Conservation (phyloP, 2,329 filamentous ascomycete genomes). For the Monilinia laxa region DNA sequence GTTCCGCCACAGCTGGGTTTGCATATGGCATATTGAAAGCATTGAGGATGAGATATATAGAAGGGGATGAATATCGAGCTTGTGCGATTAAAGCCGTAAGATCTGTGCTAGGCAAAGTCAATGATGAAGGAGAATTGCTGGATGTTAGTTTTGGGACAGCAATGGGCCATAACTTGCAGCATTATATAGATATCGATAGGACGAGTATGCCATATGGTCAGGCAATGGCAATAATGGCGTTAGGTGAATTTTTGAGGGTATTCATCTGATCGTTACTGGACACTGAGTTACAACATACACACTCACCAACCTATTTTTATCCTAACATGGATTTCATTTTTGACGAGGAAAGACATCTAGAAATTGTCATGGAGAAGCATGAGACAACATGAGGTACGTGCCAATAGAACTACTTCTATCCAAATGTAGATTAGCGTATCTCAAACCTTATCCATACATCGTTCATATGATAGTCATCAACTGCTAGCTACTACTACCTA, state of each 20-base stretch:
- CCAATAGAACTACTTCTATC: no score
- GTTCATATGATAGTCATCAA: no score
- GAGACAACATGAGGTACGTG: neutral
- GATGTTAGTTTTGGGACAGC: slow-evolving; percentile 77
- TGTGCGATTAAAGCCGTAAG: slow-evolving; percentile 65
- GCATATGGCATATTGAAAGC: slow-evolving; percentile 78
- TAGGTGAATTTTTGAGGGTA: slow-evolving; percentile 67
- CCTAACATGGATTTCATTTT: neutral
- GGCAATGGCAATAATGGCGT: slow-evolving; percentile 79
- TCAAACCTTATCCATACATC: neutral
- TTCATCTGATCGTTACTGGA: slow-evolving; percentile 11
- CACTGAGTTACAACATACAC: neutral
- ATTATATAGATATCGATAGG: slow-evolving; percentile 73
- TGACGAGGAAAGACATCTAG: neutral
- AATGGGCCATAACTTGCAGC: slow-evolving; percentile 71
- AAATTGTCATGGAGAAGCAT: neutral
- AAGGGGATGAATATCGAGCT: slow-evolving; percentile 55
- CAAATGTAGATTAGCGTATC: neutral
- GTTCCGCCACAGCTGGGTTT: slow-evolving; percentile 77
- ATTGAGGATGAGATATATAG: slow-evolving; percentile 66
- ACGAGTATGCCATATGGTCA: slow-evolving; percentile 85
- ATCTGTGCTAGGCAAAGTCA: slow-evolving; percentile 66
- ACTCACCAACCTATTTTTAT: no score
- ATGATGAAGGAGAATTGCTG: slow-evolving; percentile 64
- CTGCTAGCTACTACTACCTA: no score